Evolutionary conservation across 495 filamentous ascomycete species (phyloP), one percentile per base, ranked within the genome.

Genomic region (Penicillium chermesinum): DNA sequence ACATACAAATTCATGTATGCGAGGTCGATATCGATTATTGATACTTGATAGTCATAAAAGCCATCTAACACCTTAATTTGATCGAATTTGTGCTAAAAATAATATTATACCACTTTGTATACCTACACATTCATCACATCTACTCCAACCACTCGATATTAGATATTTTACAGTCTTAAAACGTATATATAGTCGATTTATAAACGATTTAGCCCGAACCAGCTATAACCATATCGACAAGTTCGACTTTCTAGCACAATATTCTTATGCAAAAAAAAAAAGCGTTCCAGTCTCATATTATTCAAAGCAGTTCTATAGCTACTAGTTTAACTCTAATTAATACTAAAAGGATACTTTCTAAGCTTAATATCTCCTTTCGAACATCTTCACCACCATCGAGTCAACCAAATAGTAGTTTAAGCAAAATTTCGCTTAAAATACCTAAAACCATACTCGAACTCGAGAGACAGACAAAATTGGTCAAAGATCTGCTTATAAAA

Each of bases 11-110:
- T 25, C 33, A 25, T 17, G 2, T 5, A 2, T 14, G 15, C 2
- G 14, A 14, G 25, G 34, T 14, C 15, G 12, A 38, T 46, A 37
- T 22, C 13, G 17, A 13, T n/a, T 34, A 2, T 16, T 44, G 8
- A 12, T 44, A 2, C 25, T 44, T 3, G 19, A 46, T 46, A 15
- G 44, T 5, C 35, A 46, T 46, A 12, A 13, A 5, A 38, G 20
- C 33, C 44, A 46, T 38, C 17, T 46, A 9, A 46, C 44, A 16
- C 44, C 44, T n/a, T 7, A 16, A 38, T 46, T 46, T 20, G 44
- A 46, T 34, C 1, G 30, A 25, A 38, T 46, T 1, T 46, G 35
- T 20, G 34, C 1, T 7, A 19, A 20, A 16, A 17, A 46, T 38
- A 16, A 38, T 12, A 30, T 38, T 27, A 46, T 46, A 14, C 2